phyloP scores from a whole-genome alignment of 306 rosid species.

The Begonia loranthoides region DNA sequence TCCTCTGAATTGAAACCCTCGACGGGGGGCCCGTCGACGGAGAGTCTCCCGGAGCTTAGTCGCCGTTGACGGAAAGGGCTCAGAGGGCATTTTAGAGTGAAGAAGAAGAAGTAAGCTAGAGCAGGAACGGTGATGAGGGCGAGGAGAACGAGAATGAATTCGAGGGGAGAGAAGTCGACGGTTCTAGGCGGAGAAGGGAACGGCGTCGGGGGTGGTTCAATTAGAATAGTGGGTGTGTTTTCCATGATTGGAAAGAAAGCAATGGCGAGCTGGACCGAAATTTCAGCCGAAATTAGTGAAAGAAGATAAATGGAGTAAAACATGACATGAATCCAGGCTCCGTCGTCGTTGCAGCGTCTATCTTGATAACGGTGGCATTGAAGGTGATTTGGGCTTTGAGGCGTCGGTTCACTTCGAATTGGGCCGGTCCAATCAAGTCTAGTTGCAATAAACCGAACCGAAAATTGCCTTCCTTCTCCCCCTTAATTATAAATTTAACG shows the following conservation, averaged over 20 bases:
- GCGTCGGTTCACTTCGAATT: too few relatives aligned
- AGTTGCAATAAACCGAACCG: too few relatives aligned
- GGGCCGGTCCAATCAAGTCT: too few relatives aligned
- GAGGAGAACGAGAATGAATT: slow-evolving; percentile 47
- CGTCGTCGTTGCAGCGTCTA: too few relatives aligned
- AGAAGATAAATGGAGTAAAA: too few relatives aligned
- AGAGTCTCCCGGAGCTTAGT: slow-evolving; percentile 8
- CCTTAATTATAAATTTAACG: too few relatives aligned
- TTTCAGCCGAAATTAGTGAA: too few relatives aligned
- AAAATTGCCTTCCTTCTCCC: too few relatives aligned
- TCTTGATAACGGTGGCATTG: too few relatives aligned
- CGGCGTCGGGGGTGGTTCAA: slow-evolving; percentile 19
- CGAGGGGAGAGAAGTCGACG: slow-evolving; percentile 54
- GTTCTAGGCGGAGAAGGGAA: slow-evolving; percentile 24
- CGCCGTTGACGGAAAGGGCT: slow-evolving; percentile 12
- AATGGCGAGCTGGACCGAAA: neutral
- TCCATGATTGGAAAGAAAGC: slow-evolving; percentile 23
- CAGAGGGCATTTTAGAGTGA: slow-evolving; percentile 39
- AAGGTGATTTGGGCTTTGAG: too few relatives aligned
- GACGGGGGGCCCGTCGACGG: slow-evolving; percentile 2
- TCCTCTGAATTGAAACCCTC: neutral
- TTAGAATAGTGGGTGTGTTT: slow-evolving; percentile 11
- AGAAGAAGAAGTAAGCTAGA: slow-evolving; percentile 42
- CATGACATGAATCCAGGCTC: too few relatives aligned
- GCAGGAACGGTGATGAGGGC: slow-evolving; percentile 60